Conservation (phyloP, 2,329 filamentous ascomycete genomes). For the Colletotrichum ledebouriae region DNA sequence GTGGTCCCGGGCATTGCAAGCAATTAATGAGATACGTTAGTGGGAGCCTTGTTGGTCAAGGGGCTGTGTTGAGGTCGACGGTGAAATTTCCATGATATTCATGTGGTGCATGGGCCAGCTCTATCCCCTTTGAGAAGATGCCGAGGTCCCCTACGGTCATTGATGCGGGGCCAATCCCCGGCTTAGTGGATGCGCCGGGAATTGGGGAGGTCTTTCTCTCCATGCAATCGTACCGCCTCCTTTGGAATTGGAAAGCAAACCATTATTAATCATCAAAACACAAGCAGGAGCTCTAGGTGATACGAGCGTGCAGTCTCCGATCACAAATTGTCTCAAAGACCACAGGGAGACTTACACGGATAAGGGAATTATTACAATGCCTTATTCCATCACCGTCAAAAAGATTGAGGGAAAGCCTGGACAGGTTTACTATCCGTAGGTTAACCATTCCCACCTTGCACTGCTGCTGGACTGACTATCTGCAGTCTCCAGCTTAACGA, state of each 20-base stretch:
- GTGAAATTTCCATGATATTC: background rate
- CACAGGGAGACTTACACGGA: background rate
- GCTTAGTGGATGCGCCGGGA: constrained; percentile 33
- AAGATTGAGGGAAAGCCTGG: constrained; percentile 86
- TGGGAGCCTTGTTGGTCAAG: too few relatives aligned
- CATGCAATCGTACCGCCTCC: constrained; percentile 20
- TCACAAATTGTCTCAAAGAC: background rate
- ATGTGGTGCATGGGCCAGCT: constrained; percentile 9
- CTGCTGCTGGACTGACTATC: background rate
- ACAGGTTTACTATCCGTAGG: constrained; percentile 86
- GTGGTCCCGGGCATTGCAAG: too few relatives aligned
- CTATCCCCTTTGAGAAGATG: constrained; percentile 3
- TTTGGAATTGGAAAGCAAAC: constrained; percentile 1
- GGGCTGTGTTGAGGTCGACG: too few relatives aligned
- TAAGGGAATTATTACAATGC: constrained; percentile 54
- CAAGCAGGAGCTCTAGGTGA: background rate
- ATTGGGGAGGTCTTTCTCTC: constrained; percentile 1
- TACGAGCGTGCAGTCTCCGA: background rate
- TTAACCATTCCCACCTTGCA: background rate
- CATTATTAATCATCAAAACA: constrained; percentile 13
- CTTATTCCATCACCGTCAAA: constrained; percentile 72
- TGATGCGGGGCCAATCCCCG: constrained; percentile 35
- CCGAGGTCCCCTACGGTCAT: constrained; percentile 39
- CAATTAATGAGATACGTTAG: too few relatives aligned
- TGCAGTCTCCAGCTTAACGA: constrained; percentile 70